Evolutionary conservation across 2,329 filamentous ascomycete species (phyloP), one percentile per base, ranked within the genome.

Genomic region (Trichoderma sp.): DNA sequence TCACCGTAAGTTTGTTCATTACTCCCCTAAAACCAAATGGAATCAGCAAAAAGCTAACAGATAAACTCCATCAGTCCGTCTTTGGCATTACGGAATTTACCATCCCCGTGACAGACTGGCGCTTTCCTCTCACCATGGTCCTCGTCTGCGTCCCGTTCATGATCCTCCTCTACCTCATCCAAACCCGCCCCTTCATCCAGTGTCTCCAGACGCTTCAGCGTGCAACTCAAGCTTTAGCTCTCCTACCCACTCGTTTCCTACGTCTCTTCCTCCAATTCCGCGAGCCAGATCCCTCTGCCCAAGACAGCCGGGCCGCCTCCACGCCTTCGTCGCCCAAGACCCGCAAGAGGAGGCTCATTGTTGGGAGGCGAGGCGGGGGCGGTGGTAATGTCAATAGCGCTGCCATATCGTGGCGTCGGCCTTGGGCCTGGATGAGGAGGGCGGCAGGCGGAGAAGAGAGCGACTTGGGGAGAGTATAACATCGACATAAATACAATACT

Each of bases 61-160:
- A 8, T 41, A 27, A 18, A 62, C 21, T 18, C 4, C 59, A 8
- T 3, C 67, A 87, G 78, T 89, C 87, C 41, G 87, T 91, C 69
- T 90, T 89, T 76, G 89, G 89, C 33, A 89, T 88, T 79, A 88
- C 87, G 2, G 83, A 86, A 31, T 86, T 89, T 77, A 81, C 81
- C 12, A 84, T 86, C 59, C 79, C 84, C 2, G 81, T 84, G 8
- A 78, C 82, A 2, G 86, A 88, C 80, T 87, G 85, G 84, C 82
- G 83, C 12, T 88, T 89, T 76, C 81, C 84, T 21, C 80, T 87
- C 16, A 93, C 89, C 81, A 95, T 95, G 79, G 92, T 92, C 7
- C 91, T 90, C 82, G 91, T 88, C 60, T 89, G 87, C 80, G 83
- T 88, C 2, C 87, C 87, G 27, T 89, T 89, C 78, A 86, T 88